Conservation (phyloP, 1,284 basidiomycete species). For the Malassezia caprae region DNA sequence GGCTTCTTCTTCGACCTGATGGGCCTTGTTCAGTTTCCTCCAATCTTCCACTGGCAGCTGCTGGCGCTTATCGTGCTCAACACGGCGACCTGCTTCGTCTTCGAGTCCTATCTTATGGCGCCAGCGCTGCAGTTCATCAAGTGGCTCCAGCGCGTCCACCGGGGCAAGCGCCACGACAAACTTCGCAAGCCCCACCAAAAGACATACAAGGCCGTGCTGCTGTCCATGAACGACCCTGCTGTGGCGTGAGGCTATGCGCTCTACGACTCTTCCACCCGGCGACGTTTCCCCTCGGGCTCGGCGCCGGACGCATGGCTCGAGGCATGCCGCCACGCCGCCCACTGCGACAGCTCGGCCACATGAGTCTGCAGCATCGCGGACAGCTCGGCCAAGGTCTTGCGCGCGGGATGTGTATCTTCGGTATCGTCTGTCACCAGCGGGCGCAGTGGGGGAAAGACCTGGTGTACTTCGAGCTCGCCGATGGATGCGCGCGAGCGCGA, state of each 20-base stretch:
- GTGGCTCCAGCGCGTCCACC: conserved; percentile 5
- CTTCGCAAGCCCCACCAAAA: conserved; percentile 8
- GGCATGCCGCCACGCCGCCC: conserved; percentile 7
- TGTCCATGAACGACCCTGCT: conserved; percentile 16
- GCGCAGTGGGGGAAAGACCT: conserved; percentile 15
- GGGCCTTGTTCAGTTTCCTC: conserved; percentile 68
- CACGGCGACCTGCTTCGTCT: conserved; percentile 62
- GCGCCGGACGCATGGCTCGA: background rate
- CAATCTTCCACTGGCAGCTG: conserved; percentile 61
- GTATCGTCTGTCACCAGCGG: conserved; percentile 15
- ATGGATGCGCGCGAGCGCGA: background rate
- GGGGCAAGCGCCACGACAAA: conserved; percentile 9
- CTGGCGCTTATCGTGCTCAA: conserved; percentile 65
- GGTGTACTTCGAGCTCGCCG: background rate
- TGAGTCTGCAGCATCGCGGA: conserved; percentile 7
- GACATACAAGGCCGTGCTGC: conserved; percentile 17
- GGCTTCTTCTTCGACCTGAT: conserved; percentile 59
- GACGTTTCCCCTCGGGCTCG: background rate
- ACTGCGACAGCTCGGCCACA: conserved; percentile 12
- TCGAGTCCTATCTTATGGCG: conserved; percentile 54
- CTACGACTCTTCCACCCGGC: background rate
- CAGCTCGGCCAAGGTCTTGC: background rate
- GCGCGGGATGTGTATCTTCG: conserved; percentile 16
- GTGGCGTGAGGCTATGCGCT: conserved; percentile 5
- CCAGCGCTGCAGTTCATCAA: conserved; percentile 9